These are phyloP conservation scores for Candida sp. DNA, from an alignment of 1,139 yeast genomes.

Conservation along the genomic window DNA sequence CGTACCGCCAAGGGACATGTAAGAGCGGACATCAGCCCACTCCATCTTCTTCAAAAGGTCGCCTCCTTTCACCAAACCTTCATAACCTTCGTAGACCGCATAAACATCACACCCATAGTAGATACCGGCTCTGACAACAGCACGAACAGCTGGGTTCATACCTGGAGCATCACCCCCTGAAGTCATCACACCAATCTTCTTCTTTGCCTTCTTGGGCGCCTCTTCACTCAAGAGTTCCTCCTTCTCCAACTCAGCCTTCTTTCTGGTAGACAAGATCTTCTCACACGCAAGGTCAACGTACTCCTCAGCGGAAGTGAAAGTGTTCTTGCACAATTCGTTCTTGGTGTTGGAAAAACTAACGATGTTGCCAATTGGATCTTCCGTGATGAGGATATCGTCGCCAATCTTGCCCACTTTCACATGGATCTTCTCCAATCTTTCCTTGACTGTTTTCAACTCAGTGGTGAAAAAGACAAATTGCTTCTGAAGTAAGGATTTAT, in stretches of 20 bases:
- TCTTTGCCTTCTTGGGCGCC: slow-evolving; percentile 22
- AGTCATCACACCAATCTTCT: slow-evolving; percentile 93
- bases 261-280: slow-evolving; percentile 12
- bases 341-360: slow-evolving; percentile 47
- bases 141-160: slow-evolving; percentile 95
- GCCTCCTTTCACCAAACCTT: slow-evolving; percentile 91
- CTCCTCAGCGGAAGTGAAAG: slow-evolving; percentile 33
- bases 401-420: slow-evolving; percentile 19
- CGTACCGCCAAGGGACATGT: slow-evolving; percentile 92
- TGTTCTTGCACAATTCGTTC: slow-evolving; percentile 29
- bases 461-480: slow-evolving; percentile 57
- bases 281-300: slow-evolving; percentile 19
- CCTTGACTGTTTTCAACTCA: slow-evolving; percentile 41
- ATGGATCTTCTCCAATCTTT: slow-evolving; percentile 31
- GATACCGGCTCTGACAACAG: slow-evolving; percentile 92
- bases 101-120: slow-evolving; percentile 92
- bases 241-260: neutral
- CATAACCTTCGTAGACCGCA: slow-evolving; percentile 95
- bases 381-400: slow-evolving; percentile 26
- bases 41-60: slow-evolving; percentile 72
- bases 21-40: slow-evolving; percentile 96
- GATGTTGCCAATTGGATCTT: slow-evolving; percentile 63
- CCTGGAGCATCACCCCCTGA: slow-evolving; percentile 99
- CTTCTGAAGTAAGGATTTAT: slow-evolving; percentile 29
- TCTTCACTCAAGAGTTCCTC: slow-evolving; percentile 1